phyloP scores from a whole-genome alignment of 2,329 filamentous ascomycete genomes.

The Trichocomaceae sp. region DNA sequence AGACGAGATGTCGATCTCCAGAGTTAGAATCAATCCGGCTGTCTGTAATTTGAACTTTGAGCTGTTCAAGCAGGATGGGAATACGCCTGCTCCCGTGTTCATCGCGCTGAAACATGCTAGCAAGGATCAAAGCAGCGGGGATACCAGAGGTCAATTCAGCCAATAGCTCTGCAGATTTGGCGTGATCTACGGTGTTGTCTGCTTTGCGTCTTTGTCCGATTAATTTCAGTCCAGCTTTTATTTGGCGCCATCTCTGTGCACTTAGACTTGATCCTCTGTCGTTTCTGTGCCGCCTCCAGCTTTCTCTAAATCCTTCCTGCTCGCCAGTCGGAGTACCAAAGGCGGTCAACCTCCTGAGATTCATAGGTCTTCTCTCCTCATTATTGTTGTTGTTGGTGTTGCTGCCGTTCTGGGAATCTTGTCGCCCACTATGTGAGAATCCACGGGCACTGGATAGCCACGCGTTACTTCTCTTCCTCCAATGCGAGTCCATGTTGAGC shows the following conservation, averaged over 20 bases:
- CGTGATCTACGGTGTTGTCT: conserved; percentile 78
- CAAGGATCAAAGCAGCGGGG: conserved; percentile 86
- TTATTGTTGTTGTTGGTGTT: conserved; percentile 23
- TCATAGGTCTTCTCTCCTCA: conserved; percentile 53
- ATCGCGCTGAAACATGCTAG: conserved; percentile 95
- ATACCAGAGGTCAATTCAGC: conserved; percentile 88
- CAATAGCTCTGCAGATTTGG: conserved; percentile 93
- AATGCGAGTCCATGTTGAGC: conserved; percentile 49
- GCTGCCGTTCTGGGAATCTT: conserved; percentile 44
- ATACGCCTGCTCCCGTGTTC: conserved; percentile 94
- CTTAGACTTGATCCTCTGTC: conserved; percentile 65
- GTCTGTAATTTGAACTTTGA: conserved; percentile 81
- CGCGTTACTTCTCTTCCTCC: conserved; percentile 52
- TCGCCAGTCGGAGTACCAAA: conserved; percentile 57
- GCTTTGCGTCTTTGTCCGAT: conserved; percentile 71
- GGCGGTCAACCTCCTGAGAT: conserved; percentile 59
- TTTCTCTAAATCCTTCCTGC: conserved; percentile 56
- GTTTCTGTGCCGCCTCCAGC: conserved; percentile 43
- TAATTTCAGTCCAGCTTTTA: conserved; percentile 83
- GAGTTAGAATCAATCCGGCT: conserved; percentile 58
- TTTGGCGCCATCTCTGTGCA: conserved; percentile 82
- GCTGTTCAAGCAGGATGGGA: conserved; percentile 87
- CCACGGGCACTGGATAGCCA: conserved; percentile 47
- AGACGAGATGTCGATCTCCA: conserved; percentile 69
- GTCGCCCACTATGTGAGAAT: conserved; percentile 43